Base-by-base conservation (phyloP, 108 stramenopile genomes). In the Parmales sp. region DNA sequence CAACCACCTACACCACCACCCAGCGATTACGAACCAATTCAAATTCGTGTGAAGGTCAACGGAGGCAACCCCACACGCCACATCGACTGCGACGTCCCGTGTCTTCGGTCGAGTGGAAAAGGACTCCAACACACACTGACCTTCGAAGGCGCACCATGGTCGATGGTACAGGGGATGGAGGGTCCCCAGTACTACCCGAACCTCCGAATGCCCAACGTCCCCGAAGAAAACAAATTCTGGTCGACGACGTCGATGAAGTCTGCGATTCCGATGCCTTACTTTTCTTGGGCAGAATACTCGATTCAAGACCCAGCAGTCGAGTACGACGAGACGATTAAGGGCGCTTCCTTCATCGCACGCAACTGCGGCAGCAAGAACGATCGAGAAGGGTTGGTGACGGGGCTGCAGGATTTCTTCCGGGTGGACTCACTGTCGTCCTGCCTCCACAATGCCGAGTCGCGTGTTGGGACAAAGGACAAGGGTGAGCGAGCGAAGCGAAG, bases 221-320 rank as follows among this genome's bases (percentile, higher is more conserved):
- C 75, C 44, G 60, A 41, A 18, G 38, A 79, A 13, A 51, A 78
- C 39, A 41, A 77, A 25, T 86, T 78, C 48, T 86, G 80, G 54
- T 76, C 82, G 8, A 84, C 83, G 0, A 86, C 88, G 48, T 86
- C 84, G n/a, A 86, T 86, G 60, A 66, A 71, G 67, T 83, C 82
- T 0, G 85, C 84, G 49, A 68, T 89, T 29, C 88, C 85, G 0
- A 23, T 75, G 20, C 74, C 88, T 0, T 89, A 86, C 68, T 85
- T 81, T 66, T 83, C 85, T 4, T 77, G 72, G 73, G 64, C 63
- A 16, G 84, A 83, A 26, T 79, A 82, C 65, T 34, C 64, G 3
- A 70, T 83, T 38, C 71, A 79, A 38, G 54, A 69, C 43, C 73
- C 79, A 0, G 64, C 79, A 26, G 78, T 87, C 1, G 64, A 82